Percentiles rank a stretch among this genome's conserved stretches.
Conservation (phyloP, 1,139 yeast genomes). For the Zygoascus sp. region DNA sequence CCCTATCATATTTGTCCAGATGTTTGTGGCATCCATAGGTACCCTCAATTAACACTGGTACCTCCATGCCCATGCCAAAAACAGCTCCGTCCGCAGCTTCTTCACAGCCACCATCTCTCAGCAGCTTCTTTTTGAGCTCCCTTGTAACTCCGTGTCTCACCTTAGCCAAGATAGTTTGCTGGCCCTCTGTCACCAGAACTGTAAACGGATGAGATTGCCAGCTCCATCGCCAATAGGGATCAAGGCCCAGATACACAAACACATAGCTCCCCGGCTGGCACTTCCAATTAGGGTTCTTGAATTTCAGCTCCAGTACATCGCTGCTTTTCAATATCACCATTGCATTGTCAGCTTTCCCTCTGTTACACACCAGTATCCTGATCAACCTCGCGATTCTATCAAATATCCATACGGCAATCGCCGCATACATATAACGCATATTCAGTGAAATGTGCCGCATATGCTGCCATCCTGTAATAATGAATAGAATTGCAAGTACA, state of each 20-base stretch:
- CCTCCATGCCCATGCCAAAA: conserved; percentile 10
- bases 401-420: conserved; percentile 40
- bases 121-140: conserved; percentile 14
- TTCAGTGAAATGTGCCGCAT: conserved; percentile 27
- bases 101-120: conserved; percentile 12
- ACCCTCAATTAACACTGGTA: conserved; percentile 44
- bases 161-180: conserved; percentile 16
- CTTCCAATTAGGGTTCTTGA: conserved; percentile 28
- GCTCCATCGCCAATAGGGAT: conserved; percentile 31
- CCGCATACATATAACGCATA: conserved; percentile 37
- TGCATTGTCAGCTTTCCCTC: conserved; percentile 34
- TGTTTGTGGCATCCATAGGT: conserved; percentile 52
- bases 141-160: conserved; percentile 22
- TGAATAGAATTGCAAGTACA: conserved; percentile 31
- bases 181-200: conserved; percentile 33
- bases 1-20: conserved; percentile 44
- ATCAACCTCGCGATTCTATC: conserved; percentile 39
- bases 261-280: conserved; percentile 55
- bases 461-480: conserved; percentile 44
- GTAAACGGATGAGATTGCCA: conserved; percentile 70
- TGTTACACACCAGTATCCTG: conserved; percentile 40
- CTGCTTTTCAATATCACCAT: conserved; percentile 44
- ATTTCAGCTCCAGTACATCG: conserved; percentile 36
- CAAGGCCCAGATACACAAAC: conserved; percentile 48
- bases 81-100: conserved; percentile 29